These are phyloP conservation scores for Dendrobium chrysotoxum DNA, from an alignment of 106 monocot genomes.

Conservation along the genomic window DNA sequence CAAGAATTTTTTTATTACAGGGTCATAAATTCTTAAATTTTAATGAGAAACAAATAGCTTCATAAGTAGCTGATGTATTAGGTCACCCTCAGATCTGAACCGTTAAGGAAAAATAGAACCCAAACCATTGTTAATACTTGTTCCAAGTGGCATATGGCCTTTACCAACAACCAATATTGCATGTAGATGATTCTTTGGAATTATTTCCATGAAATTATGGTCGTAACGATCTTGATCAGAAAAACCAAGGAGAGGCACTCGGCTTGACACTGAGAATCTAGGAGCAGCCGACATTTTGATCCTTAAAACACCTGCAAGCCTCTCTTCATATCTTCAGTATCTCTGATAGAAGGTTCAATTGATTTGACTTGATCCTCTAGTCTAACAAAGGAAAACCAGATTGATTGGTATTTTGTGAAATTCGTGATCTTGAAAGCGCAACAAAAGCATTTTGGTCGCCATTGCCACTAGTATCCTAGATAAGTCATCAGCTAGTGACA, in stretches of 20 bases:
- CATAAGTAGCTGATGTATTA: constrained; percentile 52
- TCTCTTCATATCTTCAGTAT: no score
- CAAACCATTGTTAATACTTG: constrained; percentile 16
- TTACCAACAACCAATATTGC: constrained; percentile 88
- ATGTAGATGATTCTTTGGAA: constrained; percentile 34
- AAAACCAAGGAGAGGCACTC: constrained; percentile 71
- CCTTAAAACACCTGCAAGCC: constrained; percentile 25
- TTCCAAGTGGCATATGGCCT: constrained; percentile 29
- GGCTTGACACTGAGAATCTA: constrained; percentile 71
- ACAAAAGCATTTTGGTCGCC: no score
- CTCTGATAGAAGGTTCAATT: no score
- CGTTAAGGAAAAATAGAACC: constrained; percentile 37
- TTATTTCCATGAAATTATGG: constrained; percentile 23
- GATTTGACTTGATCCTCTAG: no score
- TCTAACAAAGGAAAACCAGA: no score
- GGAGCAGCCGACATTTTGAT: constrained; percentile 72
- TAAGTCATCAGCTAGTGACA: no score
- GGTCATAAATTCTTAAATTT: constrained; percentile 24
- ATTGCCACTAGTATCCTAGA: no score
- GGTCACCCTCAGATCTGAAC: constrained; percentile 37
- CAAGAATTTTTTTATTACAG: constrained; percentile 10
- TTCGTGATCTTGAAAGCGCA: no score
- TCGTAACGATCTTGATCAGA: constrained; percentile 47
- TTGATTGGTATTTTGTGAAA: no score
- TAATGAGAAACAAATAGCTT: constrained; percentile 48